Base-by-base conservation (phyloP, 371 early-diverging fungal genomes). In the Apophysomyces ossiformis region DNA sequence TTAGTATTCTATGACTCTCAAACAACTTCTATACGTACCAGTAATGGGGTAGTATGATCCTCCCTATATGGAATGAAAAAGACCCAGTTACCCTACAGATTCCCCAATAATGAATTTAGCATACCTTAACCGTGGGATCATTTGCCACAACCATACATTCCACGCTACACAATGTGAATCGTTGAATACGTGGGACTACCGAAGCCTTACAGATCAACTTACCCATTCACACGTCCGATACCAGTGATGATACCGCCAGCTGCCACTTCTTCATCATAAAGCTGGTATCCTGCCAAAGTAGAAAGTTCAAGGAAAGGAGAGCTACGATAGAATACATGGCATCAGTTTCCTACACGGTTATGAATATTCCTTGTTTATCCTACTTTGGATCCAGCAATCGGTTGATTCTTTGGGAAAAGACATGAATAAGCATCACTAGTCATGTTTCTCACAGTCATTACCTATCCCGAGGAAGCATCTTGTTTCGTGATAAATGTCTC, bases 101-200 rank as follows among this genome's bases (percentile, higher is more conserved):
- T 18, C 21, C 21, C 54, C 21, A n/a, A 18, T 50, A n/a, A 18
- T 7, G 5, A 50, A 9, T n/a, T 9, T 5, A 21, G 21, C 54
- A 70, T 77, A 78, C 82, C 85, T 93, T 93, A 67, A 95, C 93
- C 6, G 93, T 94, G 35, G 94, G 90, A 74, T 94, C 98, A 75
- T 99, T 99, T 18, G 97, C 97, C 32, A 99, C 96, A 66, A 99
- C 88, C 89, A 98, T 92, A 81, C 99, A 97, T 76, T 96, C 96
- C 41, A 92, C 87, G 7, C 93, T 92, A 67, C 37, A 21, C 46
- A 41, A 61, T 15, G 15, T 47, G 7, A 57, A 57, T 38, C 37
- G n/a, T 32, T 46, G 35, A 21, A 15, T n/a, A 43, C n/a, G 13
- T 6, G 12, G 11, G 32, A 60, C 8, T 37, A 56, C 46, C 32